Conservation (phyloP, 2,329 filamentous ascomycete species). For the Ceratocystiopsis sp. region DNA sequence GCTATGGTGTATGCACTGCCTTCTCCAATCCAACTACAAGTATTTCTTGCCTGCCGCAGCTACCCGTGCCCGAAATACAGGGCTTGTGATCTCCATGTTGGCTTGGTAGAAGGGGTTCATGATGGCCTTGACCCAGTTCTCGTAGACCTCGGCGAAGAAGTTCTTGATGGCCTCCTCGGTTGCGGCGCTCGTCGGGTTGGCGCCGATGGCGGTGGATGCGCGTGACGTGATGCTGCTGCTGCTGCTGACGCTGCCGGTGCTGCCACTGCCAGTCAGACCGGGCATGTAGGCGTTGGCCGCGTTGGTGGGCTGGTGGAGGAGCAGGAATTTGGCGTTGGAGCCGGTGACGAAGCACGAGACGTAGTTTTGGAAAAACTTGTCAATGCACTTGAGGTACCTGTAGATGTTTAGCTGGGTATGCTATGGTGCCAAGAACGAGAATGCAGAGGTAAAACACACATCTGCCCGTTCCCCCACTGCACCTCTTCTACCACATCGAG, state of each 20-base stretch:
- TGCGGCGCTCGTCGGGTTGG: conserved; percentile 74
- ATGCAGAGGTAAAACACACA: conserved; percentile 36
- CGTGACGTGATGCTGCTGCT: conserved; percentile 26
- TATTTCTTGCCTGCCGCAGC: conserved; percentile 86
- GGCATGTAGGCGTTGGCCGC: conserved; percentile 7
- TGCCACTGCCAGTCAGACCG: conserved; percentile 9
- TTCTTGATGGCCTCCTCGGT: conserved; percentile 91
- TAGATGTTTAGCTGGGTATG: not conserved
- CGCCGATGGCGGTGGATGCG: conserved; percentile 53
- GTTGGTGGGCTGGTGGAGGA: conserved; percentile 61
- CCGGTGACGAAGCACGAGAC: conserved; percentile 89
- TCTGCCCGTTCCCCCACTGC: conserved; percentile 75
- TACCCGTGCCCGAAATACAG: conserved; percentile 69
- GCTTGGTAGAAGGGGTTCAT: conserved; percentile 93
- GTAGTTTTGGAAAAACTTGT: conserved; percentile 92
- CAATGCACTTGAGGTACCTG: conserved; percentile 91
- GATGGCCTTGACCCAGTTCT: conserved; percentile 88
- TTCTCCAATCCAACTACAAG: conserved; percentile 29
- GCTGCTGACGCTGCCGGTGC: conserved; percentile 1
- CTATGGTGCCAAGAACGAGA: no score
- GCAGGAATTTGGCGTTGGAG: conserved; percentile 82
- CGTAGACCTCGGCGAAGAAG: conserved; percentile 92
- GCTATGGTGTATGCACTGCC: not conserved
- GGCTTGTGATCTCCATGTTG: conserved; percentile 72
- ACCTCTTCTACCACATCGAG: conserved; percentile 92